These are phyloP conservation scores for Grigorovia jiainica DNA, from an alignment of 805 yeast genomes.

Conservation along the genomic window DNA sequence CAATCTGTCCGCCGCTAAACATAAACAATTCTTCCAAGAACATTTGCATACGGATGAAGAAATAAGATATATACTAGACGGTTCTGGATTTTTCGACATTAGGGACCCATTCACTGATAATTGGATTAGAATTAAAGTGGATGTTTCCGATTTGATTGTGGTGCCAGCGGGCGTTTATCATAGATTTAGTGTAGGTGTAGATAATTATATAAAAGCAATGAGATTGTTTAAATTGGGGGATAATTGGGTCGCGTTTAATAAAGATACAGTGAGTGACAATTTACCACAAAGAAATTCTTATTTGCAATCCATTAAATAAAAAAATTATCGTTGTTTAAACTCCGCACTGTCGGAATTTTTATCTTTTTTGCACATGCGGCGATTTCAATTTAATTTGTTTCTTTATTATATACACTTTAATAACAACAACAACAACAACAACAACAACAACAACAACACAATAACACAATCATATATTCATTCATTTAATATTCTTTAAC, in stretches of 20 bases:
- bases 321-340: too few species aligned
- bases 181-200: conserved; percentile 68
- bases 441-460: too few species aligned
- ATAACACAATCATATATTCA: too few species aligned
- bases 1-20: conserved; percentile 44
- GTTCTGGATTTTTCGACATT: conserved; percentile 88
- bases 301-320: too few species aligned
- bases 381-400: too few species aligned
- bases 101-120: conserved; percentile 42
- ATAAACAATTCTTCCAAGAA: conserved; percentile 65
- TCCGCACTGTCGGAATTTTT: too few species aligned
- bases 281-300: conserved; percentile 9
- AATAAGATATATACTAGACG: conserved; percentile 80
- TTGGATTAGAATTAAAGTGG: conserved; percentile 72
- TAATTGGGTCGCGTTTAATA: conserved; percentile 82
- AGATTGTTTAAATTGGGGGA: conserved; percentile 91
- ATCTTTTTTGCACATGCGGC: too few species aligned
- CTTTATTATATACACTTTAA: too few species aligned
- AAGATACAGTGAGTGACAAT: conserved; percentile 43
- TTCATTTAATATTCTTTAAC: background rate
- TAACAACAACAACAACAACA: too few species aligned
- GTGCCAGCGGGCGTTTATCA: conserved; percentile 93
- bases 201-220: conserved; percentile 61
- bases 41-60: conserved; percentile 97
- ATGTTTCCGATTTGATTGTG: conserved; percentile 53